Base-by-base conservation (phyloP, 352 stramenopile species). In the Phytophthora hibernalis region DNA sequence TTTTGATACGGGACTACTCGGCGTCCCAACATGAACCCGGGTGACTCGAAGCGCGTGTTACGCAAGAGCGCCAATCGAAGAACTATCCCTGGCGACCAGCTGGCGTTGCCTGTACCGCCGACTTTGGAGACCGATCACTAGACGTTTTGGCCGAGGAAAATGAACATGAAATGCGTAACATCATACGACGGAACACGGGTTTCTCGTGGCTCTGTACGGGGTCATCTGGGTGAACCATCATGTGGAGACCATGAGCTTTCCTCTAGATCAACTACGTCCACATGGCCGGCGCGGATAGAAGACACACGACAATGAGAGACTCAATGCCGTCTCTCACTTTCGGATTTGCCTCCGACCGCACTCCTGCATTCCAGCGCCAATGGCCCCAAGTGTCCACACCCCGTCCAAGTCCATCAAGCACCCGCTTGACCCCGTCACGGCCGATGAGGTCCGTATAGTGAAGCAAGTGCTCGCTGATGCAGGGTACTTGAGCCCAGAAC, bases 361-460 rank as follows among this genome's bases (percentile, higher is more conserved):
- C 45, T 54, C 37, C 24, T 33, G 28, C 21, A 21, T 31, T 44
- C 37, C 37, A 69, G 61, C 48, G 30, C 20, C 22, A 22, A 70
- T 69, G 60, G 60, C 66, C 55, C 66, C 66, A 30, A 70, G 66
- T 74, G 61, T 55, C 42, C 35, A 71, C 54, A 53, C 45, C 45
- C 35, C 53, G 8, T 57, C 53, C 60, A 72, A 55, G 26, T 49
- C 61, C 2, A 57, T 71, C 42, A 72, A 70, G 28, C 74, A 85
- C 45, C 77, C 77, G 16, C 72, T 85, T n/a, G 77, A 83, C 44
- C 77, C 77, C 15, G 66, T 85, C 62, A 79, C 77, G 15, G 53
- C 72, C 31, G 65, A 79, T 26, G 77, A 85, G 63, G 69, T 85
- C 43, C 58, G 64, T 45, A 68, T 43, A n/a, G 61, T 76, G 45